These are phyloP conservation scores for Acanthamoeba lenticulata DNA, from an alignment of 208 protist species.

Conservation along the genomic window DNA sequence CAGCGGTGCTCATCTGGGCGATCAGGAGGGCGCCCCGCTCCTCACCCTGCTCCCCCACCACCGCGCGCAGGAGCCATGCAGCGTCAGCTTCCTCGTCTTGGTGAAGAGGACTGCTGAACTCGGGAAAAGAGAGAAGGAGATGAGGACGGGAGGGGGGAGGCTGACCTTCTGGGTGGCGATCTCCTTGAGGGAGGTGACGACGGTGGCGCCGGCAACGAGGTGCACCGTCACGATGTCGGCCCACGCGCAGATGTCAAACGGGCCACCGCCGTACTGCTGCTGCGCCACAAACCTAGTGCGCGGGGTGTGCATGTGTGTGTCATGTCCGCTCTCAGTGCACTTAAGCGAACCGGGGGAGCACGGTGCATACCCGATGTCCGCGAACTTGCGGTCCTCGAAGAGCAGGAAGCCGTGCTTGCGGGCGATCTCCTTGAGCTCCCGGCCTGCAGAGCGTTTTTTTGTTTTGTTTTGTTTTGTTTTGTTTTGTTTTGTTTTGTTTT, in stretches of 20 bases:
- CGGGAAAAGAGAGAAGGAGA: not conserved
- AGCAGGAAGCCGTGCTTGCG: conserved; percentile 90
- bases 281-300: conserved; percentile 39
- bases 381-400: conserved; percentile 94
- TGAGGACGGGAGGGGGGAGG: conserved; percentile 63
- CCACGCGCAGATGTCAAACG: conserved; percentile 88
- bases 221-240: conserved; percentile 86
- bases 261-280: conserved; percentile 87
- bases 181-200: conserved; percentile 63
- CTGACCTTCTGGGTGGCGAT: conserved; percentile 49
- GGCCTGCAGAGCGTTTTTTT: not conserved
- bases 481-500: too few relatives aligned
- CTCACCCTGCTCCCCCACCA: conserved; percentile 73
- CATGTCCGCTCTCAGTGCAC: too few relatives aligned
- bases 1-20: conserved; percentile 66
- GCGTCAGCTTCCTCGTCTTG: conserved; percentile 74
- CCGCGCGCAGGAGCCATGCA: conserved; percentile 78
- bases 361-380: conserved; percentile 90
- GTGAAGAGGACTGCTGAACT: not conserved
- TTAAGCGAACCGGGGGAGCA: not conserved
- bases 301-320: not conserved
- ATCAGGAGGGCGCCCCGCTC: conserved; percentile 61
- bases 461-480: not conserved
- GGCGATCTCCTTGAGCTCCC: conserved; percentile 73
- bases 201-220: conserved; percentile 74